phyloP scores from a whole-genome alignment of 2,329 filamentous ascomycete species.

The Dissoconium aciculare region DNA sequence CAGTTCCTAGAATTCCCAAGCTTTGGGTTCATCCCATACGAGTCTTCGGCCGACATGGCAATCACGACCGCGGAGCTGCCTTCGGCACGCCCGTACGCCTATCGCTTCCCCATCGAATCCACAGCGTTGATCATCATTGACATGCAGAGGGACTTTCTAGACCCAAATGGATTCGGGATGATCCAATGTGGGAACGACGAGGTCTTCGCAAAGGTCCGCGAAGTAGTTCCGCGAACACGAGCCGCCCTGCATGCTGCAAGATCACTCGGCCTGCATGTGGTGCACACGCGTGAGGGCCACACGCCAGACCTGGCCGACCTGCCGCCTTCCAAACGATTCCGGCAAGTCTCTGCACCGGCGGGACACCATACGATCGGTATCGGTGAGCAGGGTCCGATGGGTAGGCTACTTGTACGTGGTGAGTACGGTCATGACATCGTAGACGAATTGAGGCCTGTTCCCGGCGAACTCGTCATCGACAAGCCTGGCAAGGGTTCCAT shows the following conservation, averaged over 20 bases:
- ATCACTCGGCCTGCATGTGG: slow-evolving; percentile 29
- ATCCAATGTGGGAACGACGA: slow-evolving; percentile 33
- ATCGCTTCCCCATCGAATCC: slow-evolving; percentile 31
- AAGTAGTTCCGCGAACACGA: slow-evolving; percentile 17
- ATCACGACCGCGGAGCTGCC: slow-evolving; percentile 19
- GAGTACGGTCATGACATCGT: slow-evolving; percentile 43
- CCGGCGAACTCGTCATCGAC: slow-evolving; percentile 41
- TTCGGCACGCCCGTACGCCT: slow-evolving; percentile 32
- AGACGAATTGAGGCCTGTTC: slow-evolving; percentile 37
- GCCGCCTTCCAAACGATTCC: slow-evolving; percentile 35
- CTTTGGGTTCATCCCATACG: too few relatives aligned
- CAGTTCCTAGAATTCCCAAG: too few relatives aligned
- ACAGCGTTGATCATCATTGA: slow-evolving; percentile 39
- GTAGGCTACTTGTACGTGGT: slow-evolving; percentile 38
- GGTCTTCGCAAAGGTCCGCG: slow-evolving; percentile 15
- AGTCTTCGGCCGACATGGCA: too few relatives aligned
- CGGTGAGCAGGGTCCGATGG: slow-evolving; percentile 39
- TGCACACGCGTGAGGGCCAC: slow-evolving; percentile 38
- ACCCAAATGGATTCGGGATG: slow-evolving; percentile 36
- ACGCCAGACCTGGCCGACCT: slow-evolving; percentile 38
- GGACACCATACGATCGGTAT: slow-evolving; percentile 34
- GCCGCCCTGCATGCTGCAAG: slow-evolving; percentile 30
- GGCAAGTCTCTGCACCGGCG: slow-evolving; percentile 34
- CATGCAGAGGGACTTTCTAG: slow-evolving; percentile 39
- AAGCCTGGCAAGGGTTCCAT: slow-evolving; percentile 46